Conservation (phyloP, 768 basidiomycete genomes). For the Tephrocybe sp. region DNA sequence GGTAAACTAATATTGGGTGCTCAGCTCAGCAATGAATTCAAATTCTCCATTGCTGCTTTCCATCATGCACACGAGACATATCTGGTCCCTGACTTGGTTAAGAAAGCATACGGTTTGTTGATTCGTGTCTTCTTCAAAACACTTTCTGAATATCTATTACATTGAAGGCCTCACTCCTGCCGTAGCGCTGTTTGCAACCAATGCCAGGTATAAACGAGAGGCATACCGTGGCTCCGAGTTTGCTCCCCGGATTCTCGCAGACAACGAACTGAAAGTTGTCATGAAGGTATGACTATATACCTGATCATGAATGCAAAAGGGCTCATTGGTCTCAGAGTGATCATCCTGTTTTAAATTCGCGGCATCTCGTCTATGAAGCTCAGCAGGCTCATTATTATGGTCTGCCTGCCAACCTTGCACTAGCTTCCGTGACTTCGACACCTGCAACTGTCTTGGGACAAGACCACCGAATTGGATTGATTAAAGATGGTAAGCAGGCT, state of each 20-base stretch:
- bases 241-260: slow-evolving; percentile 71
- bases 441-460: slow-evolving; percentile 76
- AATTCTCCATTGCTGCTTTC: slow-evolving; percentile 74
- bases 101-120: slow-evolving; percentile 60
- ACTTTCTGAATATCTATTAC: neutral
- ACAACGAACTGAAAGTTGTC: slow-evolving; percentile 64
- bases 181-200: slow-evolving; percentile 70
- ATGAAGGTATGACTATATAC: slow-evolving; percentile 59
- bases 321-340: slow-evolving; percentile 47
- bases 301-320: neutral
- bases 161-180: slow-evolving; percentile 63
- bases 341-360: slow-evolving; percentile 65
- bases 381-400: slow-evolving; percentile 85
- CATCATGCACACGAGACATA: slow-evolving; percentile 84
- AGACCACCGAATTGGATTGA: slow-evolving; percentile 76
- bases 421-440: slow-evolving; percentile 73
- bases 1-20: slow-evolving; percentile 18
- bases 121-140: neutral
- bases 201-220: slow-evolving; percentile 71
- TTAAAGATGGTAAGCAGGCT: slow-evolving; percentile 55
- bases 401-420: slow-evolving; percentile 63
- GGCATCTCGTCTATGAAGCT: slow-evolving; percentile 81
- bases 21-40: slow-evolving; percentile 81
- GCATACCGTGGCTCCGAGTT: slow-evolving; percentile 81
- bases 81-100: slow-evolving; percentile 75